Conservation (phyloP, 192 early-diverging fungal genomes). For the Coemansia sp. region DNA sequence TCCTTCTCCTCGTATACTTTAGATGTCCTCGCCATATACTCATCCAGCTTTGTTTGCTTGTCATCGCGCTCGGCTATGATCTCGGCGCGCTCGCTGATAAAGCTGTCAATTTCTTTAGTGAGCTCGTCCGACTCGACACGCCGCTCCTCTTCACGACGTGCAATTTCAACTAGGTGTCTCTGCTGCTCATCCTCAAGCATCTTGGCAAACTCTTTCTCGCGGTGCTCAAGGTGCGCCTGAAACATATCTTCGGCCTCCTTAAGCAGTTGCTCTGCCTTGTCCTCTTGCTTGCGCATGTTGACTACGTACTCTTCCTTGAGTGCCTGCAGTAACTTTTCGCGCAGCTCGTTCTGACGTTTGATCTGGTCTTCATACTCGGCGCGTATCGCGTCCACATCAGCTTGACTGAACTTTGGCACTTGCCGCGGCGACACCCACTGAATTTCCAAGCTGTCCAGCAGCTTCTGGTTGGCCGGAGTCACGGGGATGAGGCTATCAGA, state of each 20-base stretch:
- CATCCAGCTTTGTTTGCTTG: conserved; percentile 27
- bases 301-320: conserved; percentile 42
- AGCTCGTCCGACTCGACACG: conserved; percentile 26
- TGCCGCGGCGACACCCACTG: conserved; percentile 50
- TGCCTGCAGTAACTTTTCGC: conserved; percentile 41
- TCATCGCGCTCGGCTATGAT: conserved; percentile 26
- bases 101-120: conserved; percentile 31
- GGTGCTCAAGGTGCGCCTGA: conserved; percentile 28
- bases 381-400: conserved; percentile 32
- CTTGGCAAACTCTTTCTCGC: conserved; percentile 33
- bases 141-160: conserved; percentile 31
- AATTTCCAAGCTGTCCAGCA: conserved; percentile 50
- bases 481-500: conserved; percentile 34
- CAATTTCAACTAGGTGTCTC: conserved; percentile 27
- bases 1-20: conserved; percentile 36
- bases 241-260: conserved; percentile 35
- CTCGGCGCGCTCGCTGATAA: conserved; percentile 20
- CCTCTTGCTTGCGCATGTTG: conserved; percentile 43
- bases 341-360: conserved; percentile 37
- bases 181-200: conserved; percentile 22
- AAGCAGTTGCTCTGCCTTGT: conserved; percentile 32
- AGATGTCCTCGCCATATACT: conserved; percentile 28
- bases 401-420: conserved; percentile 52
- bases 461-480: conserved; percentile 47
- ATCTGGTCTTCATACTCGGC: conserved; percentile 35